Percentiles rank a stretch among this genome's conserved stretches.
These are phyloP conservation scores for Extremus antarcticus DNA, from an alignment of 495 filamentous ascomycete genomes.

Conservation along the genomic window DNA sequence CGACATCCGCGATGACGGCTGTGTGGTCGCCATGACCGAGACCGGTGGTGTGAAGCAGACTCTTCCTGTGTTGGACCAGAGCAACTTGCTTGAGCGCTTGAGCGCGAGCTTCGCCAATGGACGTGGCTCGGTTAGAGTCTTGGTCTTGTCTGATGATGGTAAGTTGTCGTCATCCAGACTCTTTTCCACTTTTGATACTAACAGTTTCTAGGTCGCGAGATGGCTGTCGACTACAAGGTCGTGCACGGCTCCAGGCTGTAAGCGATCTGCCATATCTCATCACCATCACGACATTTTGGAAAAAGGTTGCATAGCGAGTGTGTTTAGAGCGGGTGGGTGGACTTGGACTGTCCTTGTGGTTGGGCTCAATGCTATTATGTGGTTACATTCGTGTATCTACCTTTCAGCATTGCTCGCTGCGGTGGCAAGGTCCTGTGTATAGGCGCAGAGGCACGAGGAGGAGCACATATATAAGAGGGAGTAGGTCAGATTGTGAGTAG, in stretches of 20 bases:
- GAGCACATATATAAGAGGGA: not conserved
- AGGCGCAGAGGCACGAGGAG: not conserved
- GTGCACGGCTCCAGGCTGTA: constrained; percentile 70
- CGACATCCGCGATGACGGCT: constrained; percentile 82
- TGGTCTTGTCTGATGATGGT: constrained; percentile 81
- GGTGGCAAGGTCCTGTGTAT: not conserved
- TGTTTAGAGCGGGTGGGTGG: not conserved
- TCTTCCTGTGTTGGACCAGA: constrained; percentile 87
- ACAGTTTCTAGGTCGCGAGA: constrained; percentile 55
- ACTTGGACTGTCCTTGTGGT: not conserved
- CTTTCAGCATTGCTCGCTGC: not conserved
- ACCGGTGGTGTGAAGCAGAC: constrained; percentile 95
- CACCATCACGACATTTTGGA: not conserved
- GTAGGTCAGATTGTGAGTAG: constrained; percentile 9
- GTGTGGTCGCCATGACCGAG: constrained; percentile 73
- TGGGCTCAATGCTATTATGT: not conserved
- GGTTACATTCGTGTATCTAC: not conserved
- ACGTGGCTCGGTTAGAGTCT: constrained; percentile 82
- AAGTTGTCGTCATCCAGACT: not conserved
- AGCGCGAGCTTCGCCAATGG: constrained; percentile 80
- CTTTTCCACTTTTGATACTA: not conserved
- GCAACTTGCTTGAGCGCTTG: constrained; percentile 69
- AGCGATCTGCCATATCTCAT: not conserved
- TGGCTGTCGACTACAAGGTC: constrained; percentile 98
- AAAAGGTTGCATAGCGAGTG: not conserved